These are phyloP conservation scores for Gymnopilus dilepis DNA, from an alignment of 768 basidiomycete genomes.

Conservation along the genomic window DNA sequence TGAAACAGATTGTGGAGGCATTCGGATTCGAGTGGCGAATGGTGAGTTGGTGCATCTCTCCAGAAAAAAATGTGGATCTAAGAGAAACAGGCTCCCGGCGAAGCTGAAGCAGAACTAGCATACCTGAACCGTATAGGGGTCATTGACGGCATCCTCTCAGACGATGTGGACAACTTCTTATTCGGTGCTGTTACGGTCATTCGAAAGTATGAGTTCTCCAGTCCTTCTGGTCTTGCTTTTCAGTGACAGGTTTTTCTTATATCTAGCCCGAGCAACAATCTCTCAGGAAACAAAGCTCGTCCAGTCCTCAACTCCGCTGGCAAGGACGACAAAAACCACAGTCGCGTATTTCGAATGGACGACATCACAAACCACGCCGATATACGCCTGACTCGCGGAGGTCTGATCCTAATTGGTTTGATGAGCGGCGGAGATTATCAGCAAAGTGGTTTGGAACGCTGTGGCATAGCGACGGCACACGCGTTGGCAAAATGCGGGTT, in stretches of 20 bases:
- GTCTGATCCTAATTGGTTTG: slow-evolving; percentile 82
- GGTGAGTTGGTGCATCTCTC: slow-evolving; percentile 41
- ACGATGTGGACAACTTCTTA: slow-evolving; percentile 92
- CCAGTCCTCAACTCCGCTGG: slow-evolving; percentile 69
- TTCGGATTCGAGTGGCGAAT: slow-evolving; percentile 83
- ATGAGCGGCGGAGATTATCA: slow-evolving; percentile 93
- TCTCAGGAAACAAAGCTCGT: slow-evolving; percentile 74
- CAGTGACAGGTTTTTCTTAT: slow-evolving; percentile 15
- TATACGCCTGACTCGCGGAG: slow-evolving; percentile 62
- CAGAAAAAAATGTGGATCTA: slow-evolving; percentile 25
- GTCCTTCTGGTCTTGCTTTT: neutral
- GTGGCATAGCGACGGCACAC: slow-evolving; percentile 73
- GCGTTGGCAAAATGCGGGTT: slow-evolving; percentile 85
- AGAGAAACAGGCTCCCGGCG: slow-evolving; percentile 77
- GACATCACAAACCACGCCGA: slow-evolving; percentile 48
- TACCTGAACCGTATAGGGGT: slow-evolving; percentile 81
- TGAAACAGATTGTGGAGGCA: slow-evolving; percentile 79
- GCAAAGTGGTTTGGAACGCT: slow-evolving; percentile 67
- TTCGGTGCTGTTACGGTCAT: slow-evolving; percentile 87
- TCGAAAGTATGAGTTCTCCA: slow-evolving; percentile 69
- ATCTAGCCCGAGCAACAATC: slow-evolving; percentile 66
- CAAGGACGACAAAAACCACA: slow-evolving; percentile 76
- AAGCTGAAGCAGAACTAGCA: slow-evolving; percentile 94
- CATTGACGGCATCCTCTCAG: slow-evolving; percentile 89
- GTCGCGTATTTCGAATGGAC: slow-evolving; percentile 46